phyloP scores from a whole-genome alignment of 352 stramenopile genomes.

The Globisporangium ultimum region DNA sequence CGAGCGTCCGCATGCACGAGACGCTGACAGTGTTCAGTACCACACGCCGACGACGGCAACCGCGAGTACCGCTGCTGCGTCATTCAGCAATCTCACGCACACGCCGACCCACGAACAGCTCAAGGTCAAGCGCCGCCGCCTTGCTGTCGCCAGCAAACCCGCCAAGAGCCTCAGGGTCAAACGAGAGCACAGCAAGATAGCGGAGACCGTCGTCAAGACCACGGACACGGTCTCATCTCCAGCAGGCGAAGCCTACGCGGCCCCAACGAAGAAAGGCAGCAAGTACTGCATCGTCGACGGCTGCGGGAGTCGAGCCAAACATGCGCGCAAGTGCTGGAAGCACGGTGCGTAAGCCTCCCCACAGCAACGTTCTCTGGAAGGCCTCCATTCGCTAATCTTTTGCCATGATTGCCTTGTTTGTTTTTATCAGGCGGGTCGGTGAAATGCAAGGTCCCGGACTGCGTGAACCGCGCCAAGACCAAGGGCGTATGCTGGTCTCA shows the following conservation, averaged over 20 bases:
- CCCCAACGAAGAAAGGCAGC: conserved; percentile 40
- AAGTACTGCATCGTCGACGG: conserved; percentile 55
- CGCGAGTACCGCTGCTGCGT: not conserved
- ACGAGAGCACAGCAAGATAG: too few species aligned
- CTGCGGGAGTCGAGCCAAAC: conserved; percentile 51
- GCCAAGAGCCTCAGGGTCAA: conserved; percentile 8
- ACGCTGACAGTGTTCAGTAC: not conserved
- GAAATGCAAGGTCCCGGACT: conserved; percentile 55
- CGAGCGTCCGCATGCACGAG: conserved; percentile 11
- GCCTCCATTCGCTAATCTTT: too few species aligned
- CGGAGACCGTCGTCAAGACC: too few species aligned
- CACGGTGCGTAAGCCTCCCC: conserved; percentile 31
- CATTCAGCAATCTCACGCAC: not conserved
- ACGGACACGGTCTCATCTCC: too few species aligned
- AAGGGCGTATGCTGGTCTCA: conserved; percentile 65
- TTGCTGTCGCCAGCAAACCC: not conserved
- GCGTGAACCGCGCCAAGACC: conserved; percentile 53
- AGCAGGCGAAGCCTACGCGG: conserved; percentile 8
- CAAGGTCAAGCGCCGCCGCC: conserved; percentile 9
- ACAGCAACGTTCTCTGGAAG: too few species aligned
- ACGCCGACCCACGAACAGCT: conserved; percentile 7
- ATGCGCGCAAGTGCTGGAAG: conserved; percentile 47
- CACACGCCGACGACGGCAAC: not conserved
- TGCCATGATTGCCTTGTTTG: not conserved
- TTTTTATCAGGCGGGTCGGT: conserved; percentile 32